phyloP scores from a whole-genome alignment of 768 basidiomycete genomes.

The Boletus patriciae region DNA sequence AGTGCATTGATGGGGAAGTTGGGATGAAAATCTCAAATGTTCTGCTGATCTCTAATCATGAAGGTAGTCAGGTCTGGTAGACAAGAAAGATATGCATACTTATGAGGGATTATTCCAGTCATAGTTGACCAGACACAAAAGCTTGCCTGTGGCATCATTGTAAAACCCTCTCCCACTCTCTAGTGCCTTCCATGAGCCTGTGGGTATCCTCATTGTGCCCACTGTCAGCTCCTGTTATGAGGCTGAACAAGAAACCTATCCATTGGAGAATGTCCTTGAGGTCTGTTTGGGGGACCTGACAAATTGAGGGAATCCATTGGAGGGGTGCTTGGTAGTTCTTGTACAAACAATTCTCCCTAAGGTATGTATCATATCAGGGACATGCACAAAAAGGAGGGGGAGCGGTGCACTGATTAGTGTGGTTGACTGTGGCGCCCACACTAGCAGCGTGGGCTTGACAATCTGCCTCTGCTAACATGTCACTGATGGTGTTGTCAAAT shows the following conservation, averaged over 20 bases:
- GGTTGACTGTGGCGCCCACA: background rate
- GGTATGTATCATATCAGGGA: background rate
- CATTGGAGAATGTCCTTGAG: background rate
- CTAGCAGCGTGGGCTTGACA: background rate
- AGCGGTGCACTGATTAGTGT: background rate
- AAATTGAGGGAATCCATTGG: background rate
- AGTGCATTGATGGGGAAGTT: background rate
- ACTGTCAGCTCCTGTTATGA: background rate
- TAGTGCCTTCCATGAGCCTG: too few relatives aligned
- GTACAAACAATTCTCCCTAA: background rate
- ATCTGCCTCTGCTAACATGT: conserved; percentile 1
- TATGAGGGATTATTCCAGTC: background rate
- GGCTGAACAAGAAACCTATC: background rate
- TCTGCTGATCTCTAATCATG: too few relatives aligned
- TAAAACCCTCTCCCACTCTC: background rate
- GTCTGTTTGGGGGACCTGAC: background rate
- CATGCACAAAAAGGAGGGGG: too few relatives aligned
- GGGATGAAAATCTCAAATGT: background rate
- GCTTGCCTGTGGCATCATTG: background rate
- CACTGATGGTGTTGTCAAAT: background rate
- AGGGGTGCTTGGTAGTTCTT: background rate
- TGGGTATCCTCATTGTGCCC: background rate
- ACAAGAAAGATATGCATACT: too few relatives aligned
- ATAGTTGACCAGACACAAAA: background rate
- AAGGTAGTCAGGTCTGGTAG: too few relatives aligned